Conservation (phyloP, 2,329 filamentous ascomycete genomes). For the Aspergillus udagawae region DNA sequence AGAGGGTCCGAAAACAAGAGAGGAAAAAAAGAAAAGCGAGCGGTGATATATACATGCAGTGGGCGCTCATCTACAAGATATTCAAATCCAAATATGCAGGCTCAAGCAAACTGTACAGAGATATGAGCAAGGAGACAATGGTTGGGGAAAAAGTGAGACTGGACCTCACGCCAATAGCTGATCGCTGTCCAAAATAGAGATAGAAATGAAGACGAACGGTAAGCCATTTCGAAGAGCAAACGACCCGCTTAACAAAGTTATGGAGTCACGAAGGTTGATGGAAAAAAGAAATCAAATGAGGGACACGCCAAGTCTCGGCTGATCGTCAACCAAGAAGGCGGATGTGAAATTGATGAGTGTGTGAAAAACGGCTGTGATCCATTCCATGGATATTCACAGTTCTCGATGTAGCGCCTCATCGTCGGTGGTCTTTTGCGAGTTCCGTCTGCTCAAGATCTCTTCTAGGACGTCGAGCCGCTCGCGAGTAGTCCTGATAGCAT, state of each 20-base stretch:
- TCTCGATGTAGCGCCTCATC: slow-evolving; percentile 20
- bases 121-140: slow-evolving; percentile 4
- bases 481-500: slow-evolving; percentile 82
- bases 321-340: background rate
- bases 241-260: background rate
- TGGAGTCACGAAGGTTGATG: background rate
- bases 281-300: background rate
- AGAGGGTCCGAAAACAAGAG: background rate
- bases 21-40: background rate
- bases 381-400: slow-evolving; percentile 12
- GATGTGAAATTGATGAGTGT: background rate
- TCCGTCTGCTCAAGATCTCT: slow-evolving; percentile 62
- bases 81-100: background rate
- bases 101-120: background rate
- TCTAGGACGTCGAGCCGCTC: slow-evolving; percentile 76
- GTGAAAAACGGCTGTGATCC: background rate
- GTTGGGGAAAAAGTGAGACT: background rate
- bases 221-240: background rate
- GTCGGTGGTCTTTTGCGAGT: slow-evolving; percentile 21
- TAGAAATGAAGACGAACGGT: background rate
- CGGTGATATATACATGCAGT: slow-evolving; percentile 9
- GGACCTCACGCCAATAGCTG: background rate
- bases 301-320: background rate
- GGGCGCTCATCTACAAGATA: slow-evolving; percentile 13
- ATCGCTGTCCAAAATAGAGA: background rate